Conservation (phyloP, 139 green algal species). For the Chlorella ohadii region DNA sequence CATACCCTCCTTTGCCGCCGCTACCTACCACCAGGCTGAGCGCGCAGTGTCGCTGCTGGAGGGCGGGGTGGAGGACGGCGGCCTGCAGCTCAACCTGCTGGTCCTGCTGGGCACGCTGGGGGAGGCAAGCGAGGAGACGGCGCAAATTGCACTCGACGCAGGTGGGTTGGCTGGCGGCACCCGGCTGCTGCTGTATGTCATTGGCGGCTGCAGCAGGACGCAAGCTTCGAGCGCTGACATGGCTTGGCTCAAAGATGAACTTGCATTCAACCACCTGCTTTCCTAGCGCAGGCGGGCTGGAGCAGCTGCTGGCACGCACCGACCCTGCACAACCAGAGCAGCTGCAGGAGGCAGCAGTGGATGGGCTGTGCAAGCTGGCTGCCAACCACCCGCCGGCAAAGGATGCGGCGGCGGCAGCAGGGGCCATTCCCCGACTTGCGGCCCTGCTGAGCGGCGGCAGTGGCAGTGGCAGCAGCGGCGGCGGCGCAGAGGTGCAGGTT, state of each 20-base stretch:
- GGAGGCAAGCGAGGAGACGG: background rate
- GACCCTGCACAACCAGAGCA: background rate
- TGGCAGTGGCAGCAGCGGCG: background rate
- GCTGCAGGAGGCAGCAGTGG: conserved; percentile 36
- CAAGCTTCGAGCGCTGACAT: no score
- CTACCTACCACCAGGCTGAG: background rate
- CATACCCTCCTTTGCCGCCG: background rate
- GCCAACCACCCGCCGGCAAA: background rate
- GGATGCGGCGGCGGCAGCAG: background rate
- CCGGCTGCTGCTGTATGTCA: no score
- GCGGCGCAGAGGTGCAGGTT: conserved; percentile 21
- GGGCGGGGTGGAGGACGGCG: background rate
- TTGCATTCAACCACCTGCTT: no score
- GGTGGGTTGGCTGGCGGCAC: no score
- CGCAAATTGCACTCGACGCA: conserved; percentile 19
- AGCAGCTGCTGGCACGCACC: background rate
- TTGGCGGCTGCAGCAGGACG: no score
- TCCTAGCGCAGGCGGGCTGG: background rate
- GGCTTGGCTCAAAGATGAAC: no score
- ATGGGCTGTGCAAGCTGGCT: conserved; percentile 38
- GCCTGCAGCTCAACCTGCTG: conserved; percentile 34
- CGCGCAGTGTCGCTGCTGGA: background rate
- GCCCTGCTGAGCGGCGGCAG: background rate
- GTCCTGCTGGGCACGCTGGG: conserved; percentile 34
- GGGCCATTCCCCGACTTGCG: background rate